Base-by-base conservation (phyloP, 345 rosid genomes). In the Syzygium oleosum region DNA sequence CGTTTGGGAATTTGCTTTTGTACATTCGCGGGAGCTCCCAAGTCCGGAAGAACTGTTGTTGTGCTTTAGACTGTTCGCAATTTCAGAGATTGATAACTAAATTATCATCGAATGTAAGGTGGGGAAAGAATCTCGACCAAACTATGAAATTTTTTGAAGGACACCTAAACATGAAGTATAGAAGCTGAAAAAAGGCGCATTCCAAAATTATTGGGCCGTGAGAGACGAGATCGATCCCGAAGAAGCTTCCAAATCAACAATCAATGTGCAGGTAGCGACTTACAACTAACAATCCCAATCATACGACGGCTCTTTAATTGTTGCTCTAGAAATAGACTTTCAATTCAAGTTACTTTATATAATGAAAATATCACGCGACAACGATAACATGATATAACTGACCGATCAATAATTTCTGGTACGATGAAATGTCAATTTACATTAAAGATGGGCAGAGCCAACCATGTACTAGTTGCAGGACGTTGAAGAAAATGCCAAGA, bases 271-370 rank as follows among this genome's bases (percentile, higher is more conserved):
- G 2, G 49, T 4, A 38, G 27, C 10, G 80, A 73, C 49, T 73
- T 1, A 34, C 14, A 2, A 9, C 16, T 55, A 22, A 22, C 63
- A 56, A 23, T 10, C 25, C 15, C 12, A 4, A 73, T 4, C 0
- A 0, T 68, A 34, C 0, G 0, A 9, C 4, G 23, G 0, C 14
- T 19, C 25, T 16, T 16, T 34, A 17, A 34, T 19, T 34, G 2
- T 19, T 9, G 5, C 7, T 73, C 10, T 34, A 2, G 16, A 16
- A 68, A 17, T 68, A 17, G 0, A 68, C 0, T 0, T 54, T 6
- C 23, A 19, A 21, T 54, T 19, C 4, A 54, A 3, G 9, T 31
- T 34, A 68, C 19, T 34, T 68, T 68, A 1, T 19, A 9, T 31
- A 8, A 65, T 15, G 0, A 29, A 16, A 15, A 16, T 7, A 68